Evolutionary conservation across 495 filamentous ascomycete species (phyloP), one percentile per base, ranked within the genome.

Genomic region (Neurospora intermedia): DNA sequence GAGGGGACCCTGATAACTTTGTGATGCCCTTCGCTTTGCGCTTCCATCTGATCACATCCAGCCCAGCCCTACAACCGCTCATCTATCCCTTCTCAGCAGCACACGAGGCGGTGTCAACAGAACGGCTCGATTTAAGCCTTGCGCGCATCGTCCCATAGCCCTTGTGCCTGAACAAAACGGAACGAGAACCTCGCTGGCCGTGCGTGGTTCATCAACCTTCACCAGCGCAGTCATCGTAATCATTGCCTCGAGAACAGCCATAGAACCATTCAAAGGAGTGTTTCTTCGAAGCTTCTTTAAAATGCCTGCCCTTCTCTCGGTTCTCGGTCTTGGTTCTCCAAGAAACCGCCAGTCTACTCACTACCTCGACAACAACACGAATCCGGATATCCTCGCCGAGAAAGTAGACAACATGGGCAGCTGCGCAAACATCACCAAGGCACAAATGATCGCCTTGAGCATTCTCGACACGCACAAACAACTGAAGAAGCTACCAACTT

Each of bases 391-490:
- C 43, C 76, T 78, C 31, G 72, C 75, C 54, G 78, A 80, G 20
- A 79, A 80, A 69, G 43, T 69, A 54, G 77, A 77, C 31, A 43
- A 59, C 16, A 35, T 77, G 4, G 40, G 42, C 13, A 73, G 73
- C n/a, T n/a, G n/a, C 9, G 27, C 69, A 16, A 72, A 72, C 43
- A 59, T 54, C 7, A 42, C 69, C 16, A 73, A 76, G 45, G 74
- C 70, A 4, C 74, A 74, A 27, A 59, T 13, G 20, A 45, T 79
- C 16, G 72, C 73, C 18, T 70, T 69, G 31, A 72, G 15, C 41
- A 74, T 80, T 69, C 46, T 75, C 45, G 73, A 73, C 3, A 80
- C 75, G 13, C 73, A 80, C 69, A 20, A 73, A 2, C 66, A 73
- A 20, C 74, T 80, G 23, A 69, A 76, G 42, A 69, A 74, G 11